Evolutionary conservation across 2,329 filamentous ascomycete species (phyloP).

Genomic region (Stagonosporopsis tanaceti): DNA sequence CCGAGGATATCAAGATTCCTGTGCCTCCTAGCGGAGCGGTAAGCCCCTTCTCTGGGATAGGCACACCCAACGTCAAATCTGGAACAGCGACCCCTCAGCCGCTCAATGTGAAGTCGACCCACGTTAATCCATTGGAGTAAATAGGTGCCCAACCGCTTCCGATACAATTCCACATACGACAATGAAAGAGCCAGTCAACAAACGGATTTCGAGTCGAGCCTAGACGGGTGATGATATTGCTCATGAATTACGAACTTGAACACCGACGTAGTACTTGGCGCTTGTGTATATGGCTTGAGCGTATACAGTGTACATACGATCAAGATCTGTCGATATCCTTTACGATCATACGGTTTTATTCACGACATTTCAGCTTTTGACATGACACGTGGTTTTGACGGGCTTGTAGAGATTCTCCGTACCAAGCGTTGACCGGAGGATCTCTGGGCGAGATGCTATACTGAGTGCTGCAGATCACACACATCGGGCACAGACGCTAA

Average conservation of each 20-base stretch:
- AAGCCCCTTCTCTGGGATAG: conserved; percentile 54
- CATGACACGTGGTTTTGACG: not conserved
- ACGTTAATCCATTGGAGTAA: conserved; percentile 44
- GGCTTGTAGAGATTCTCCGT: conserved; percentile 5
- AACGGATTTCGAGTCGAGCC: conserved; percentile 27
- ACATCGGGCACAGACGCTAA: conserved; percentile 3
- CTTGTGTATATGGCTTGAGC: conserved; percentile 9
- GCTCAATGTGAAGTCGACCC: conserved; percentile 37
- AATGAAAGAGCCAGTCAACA: conserved; percentile 35
- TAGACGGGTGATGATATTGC: conserved; percentile 25
- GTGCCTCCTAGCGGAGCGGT: conserved; percentile 67
- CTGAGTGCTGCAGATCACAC: conserved; percentile 1
- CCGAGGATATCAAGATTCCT: conserved; percentile 82
- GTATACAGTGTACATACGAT: conserved; percentile 15
- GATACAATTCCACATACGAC: conserved; percentile 31
- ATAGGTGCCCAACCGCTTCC: conserved; percentile 21
- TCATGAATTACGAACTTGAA: conserved; percentile 3
- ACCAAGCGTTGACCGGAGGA: conserved; percentile 2
- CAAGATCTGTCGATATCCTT: conserved; percentile 5
- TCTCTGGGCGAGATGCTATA: conserved; percentile 3
- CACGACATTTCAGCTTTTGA: not conserved
- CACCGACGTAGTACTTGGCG: not conserved
- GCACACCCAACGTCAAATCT: conserved; percentile 44
- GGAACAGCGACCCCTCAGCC: conserved; percentile 41
- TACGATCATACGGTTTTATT: conserved; percentile 7